Evolutionary conservation across 805 yeast species (phyloP), one percentile per base, ranked within the genome.

Genomic region (Metschnikowia reukaufii): DNA sequence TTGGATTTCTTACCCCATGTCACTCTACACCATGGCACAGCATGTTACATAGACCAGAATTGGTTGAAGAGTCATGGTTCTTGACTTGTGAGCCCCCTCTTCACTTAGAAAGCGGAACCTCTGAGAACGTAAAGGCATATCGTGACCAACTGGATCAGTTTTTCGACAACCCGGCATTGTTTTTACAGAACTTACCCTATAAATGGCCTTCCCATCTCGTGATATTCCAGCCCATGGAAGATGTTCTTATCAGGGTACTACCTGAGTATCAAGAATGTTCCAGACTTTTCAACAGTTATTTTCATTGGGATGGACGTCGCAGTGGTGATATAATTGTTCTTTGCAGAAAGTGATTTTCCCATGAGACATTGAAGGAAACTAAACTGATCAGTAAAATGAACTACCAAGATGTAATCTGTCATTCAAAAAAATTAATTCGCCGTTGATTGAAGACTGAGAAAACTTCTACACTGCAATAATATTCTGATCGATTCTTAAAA

Each of bases 11-110:
- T 13, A 89, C 91, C 61, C 99, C 99, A 0, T 94, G 99, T 59
- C 99, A 94, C 64, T 91, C 98, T 0, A 92, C 97, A 0, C 99
- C 99, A 2, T 87, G 94, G 83, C 96, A 89, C 60, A 80, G 94
- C 20, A 82, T 86, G 61, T 66, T 94, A 34, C 96, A 91, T 59
- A 67, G 86, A 18, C 63, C 70, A 8, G 76, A 72, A 21, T 62
- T 69, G 15, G 56, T 57, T 1, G 30, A 48, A 15, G 55, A 62
- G 0, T 76, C 78, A 10, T 87, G 96, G 96, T 83, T 84, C 45
- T 69, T 94, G 34, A 81, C 96, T 0, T 94, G 99, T 64, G 95
- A 89, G 47, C 99, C 99, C 0, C 98, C 99, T 1, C 62, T 82
- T 16, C 76, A 75, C 45, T 54, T 73, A 13, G 45, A 45, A 13